Evolutionary conservation across 2,329 filamentous ascomycete genomes (phyloP).

Genomic region (Colletotrichum camelliae): DNA sequence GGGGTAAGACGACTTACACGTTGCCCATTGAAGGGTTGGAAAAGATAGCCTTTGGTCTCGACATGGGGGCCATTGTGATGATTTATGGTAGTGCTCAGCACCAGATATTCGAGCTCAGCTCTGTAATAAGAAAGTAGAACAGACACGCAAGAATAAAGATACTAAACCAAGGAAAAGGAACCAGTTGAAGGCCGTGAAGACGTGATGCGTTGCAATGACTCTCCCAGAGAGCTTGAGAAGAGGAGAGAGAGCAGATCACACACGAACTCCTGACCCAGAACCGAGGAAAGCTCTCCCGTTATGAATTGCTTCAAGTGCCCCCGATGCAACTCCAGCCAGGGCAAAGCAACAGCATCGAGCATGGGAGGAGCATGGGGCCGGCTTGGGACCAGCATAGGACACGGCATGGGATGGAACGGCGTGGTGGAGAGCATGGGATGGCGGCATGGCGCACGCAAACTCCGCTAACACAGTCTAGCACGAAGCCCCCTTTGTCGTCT

Average conservation of each 20-base stretch:
- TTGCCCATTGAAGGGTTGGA: constrained; percentile 3
- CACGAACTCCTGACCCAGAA: neutral
- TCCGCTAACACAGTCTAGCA: constrained; percentile 1
- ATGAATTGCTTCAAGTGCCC: constrained; percentile 12
- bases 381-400: neutral
- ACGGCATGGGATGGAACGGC: neutral
- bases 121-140: neutral
- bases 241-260: neutral
- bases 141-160: neutral
- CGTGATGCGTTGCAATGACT: constrained; percentile 7
- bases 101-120: constrained; percentile 14
- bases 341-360: constrained; percentile 10
- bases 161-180: neutral
- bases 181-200: constrained; percentile 3
- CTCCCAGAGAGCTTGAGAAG: constrained; percentile 22
- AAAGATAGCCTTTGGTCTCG: constrained; percentile 21
- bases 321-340: neutral
- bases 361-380: neutral
- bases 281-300: constrained; percentile 11
- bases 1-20: constrained; percentile 12
- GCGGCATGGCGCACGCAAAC: neutral
- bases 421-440: neutral
- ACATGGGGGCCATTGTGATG: constrained; percentile 11
- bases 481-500: constrained; percentile 4
- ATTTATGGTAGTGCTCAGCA: constrained; percentile 10